Percentiles rank a stretch among this genome's conserved stretches.
Conservation (phyloP, 306 rosid species). For the Urtica urens region DNA sequence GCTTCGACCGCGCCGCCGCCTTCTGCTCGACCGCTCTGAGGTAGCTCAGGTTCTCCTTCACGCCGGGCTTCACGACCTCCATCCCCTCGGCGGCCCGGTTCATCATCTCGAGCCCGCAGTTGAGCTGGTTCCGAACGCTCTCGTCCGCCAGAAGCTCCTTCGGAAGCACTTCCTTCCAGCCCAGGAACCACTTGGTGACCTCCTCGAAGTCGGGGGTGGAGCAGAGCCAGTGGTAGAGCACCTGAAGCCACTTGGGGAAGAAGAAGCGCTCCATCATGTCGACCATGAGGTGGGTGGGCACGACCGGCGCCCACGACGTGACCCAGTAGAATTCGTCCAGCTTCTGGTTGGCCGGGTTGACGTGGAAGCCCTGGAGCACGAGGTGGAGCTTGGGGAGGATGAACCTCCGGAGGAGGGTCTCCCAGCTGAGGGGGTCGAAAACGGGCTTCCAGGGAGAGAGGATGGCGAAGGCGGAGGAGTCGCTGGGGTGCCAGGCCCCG, state of each 20-base stretch:
- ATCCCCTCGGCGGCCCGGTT: constrained; percentile 73
- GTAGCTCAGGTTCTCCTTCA: constrained; percentile 72
- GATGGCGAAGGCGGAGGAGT: constrained; percentile 68
- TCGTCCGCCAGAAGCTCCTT: constrained; percentile 74
- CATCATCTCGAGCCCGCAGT: constrained; percentile 86
- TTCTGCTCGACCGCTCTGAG: constrained; percentile 54
- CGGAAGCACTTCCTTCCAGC: constrained; percentile 85
- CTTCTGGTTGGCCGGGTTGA: constrained; percentile 73
- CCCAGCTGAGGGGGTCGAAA: constrained; percentile 82
- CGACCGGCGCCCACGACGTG: constrained; percentile 68
- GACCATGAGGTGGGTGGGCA: constrained; percentile 79
- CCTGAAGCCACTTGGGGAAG: constrained; percentile 83
- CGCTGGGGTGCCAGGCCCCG: constrained; percentile 95
- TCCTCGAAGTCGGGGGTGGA: constrained; percentile 78
- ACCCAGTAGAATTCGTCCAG: constrained; percentile 89
- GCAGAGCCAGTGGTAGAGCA: constrained; percentile 72
- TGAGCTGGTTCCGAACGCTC: constrained; percentile 58
- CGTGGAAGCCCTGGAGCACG: constrained; percentile 80
- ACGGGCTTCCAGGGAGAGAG: constrained; percentile 83
- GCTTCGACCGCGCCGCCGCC: constrained; percentile 41
- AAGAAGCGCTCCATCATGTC: constrained; percentile 71
- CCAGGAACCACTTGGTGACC: constrained; percentile 73
- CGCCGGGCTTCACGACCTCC: constrained; percentile 86
- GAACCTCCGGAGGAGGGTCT: constrained; percentile 73
- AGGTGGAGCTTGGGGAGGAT: constrained; percentile 81